Conservation (phyloP, 495 filamentous ascomycete genomes). For the Echria macrotheca region DNA sequence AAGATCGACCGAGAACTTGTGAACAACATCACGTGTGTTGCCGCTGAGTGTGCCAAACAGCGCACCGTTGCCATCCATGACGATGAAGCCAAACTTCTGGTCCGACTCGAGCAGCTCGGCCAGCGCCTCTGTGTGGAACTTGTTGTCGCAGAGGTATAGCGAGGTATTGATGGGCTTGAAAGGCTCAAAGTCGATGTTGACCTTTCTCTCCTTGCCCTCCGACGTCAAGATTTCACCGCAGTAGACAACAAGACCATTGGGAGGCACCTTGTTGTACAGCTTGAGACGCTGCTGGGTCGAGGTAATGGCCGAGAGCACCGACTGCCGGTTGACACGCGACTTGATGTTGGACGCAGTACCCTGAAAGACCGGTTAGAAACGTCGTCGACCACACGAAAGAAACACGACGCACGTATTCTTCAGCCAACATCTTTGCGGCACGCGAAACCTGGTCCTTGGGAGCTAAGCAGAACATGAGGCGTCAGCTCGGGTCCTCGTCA, state of each 20-base stretch:
- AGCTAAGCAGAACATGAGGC: constrained; percentile 43
- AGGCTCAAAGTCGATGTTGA: constrained; percentile 99
- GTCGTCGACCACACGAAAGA: constrained; percentile 4
- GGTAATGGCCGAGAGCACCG: constrained; percentile 94
- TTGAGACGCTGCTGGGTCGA: constrained; percentile 98
- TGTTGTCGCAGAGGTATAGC: constrained; percentile 98
- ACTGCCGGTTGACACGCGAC: constrained; percentile 96
- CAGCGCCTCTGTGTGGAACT: constrained; percentile 96
- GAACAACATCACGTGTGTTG: constrained; percentile 93
- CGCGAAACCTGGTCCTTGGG: constrained; percentile 97
- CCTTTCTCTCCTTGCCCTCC: constrained; percentile 97
- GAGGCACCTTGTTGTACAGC: constrained; percentile 95
- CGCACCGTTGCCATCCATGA: constrained; percentile 98
- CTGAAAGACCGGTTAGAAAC: constrained; percentile 40
- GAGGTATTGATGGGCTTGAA: constrained; percentile 99
- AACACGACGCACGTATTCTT: constrained; percentile 81
- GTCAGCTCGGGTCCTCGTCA: constrained; percentile 19
- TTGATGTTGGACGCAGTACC: constrained; percentile 99
- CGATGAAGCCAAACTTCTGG: constrained; percentile 97
- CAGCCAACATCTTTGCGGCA: constrained; percentile 97
- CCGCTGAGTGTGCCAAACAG: constrained; percentile 94
- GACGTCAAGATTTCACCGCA: constrained; percentile 99
- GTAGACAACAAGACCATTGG: constrained; percentile 96
- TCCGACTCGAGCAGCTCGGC: constrained; percentile 96
- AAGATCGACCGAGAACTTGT: constrained; percentile 94